phyloP scores from a whole-genome alignment of 2,329 filamentous ascomycete species.

The Aphanoascus verrucosus region DNA sequence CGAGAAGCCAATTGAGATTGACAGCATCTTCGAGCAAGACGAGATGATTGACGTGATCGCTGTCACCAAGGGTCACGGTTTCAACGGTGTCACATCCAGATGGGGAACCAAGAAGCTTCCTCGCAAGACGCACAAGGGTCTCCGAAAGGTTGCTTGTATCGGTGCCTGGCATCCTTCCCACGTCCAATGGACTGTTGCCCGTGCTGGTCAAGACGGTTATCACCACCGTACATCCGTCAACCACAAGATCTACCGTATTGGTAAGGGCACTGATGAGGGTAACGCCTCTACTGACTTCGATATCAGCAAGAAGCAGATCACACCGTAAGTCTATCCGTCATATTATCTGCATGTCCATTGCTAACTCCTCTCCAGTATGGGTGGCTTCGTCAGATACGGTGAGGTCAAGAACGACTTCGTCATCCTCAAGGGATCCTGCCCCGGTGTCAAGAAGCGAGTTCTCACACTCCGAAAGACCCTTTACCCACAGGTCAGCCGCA shows the following conservation, averaged over 20 bases:
- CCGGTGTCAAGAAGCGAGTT: conserved; percentile 98
- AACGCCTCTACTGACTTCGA: conserved; percentile 93
- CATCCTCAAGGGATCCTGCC: conserved; percentile 94
- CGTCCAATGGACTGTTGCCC: conserved; percentile 99
- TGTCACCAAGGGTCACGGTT: conserved; percentile 99
- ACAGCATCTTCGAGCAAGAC: conserved; percentile 95
- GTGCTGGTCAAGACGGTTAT: conserved; percentile 99
- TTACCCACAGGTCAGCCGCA: conserved; percentile 91
- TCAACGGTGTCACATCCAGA: conserved; percentile 89
- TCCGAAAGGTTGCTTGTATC: conserved; percentile 99
- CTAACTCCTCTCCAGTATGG: conserved; percentile 55
- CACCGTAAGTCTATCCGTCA: conserved; percentile 63
- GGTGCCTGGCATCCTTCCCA: conserved; percentile 99
- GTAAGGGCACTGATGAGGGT: conserved; percentile 79
- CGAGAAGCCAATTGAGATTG: conserved; percentile 95
- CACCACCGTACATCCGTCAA: conserved; percentile 99
- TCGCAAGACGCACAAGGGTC: conserved; percentile 99
- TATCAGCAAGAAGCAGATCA: conserved; percentile 98
- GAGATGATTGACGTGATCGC: conserved; percentile 99
- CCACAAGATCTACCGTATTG: conserved; percentile 99
- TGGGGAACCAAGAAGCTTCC: conserved; percentile 99
- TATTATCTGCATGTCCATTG: conserved; percentile 6
- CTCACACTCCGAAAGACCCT: conserved; percentile 98
- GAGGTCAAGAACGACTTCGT: conserved; percentile 99
- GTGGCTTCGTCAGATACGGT: conserved; percentile 98